phyloP scores from a whole-genome alignment of 768 basidiomycete species.

The Dentipellis sp. region DNA sequence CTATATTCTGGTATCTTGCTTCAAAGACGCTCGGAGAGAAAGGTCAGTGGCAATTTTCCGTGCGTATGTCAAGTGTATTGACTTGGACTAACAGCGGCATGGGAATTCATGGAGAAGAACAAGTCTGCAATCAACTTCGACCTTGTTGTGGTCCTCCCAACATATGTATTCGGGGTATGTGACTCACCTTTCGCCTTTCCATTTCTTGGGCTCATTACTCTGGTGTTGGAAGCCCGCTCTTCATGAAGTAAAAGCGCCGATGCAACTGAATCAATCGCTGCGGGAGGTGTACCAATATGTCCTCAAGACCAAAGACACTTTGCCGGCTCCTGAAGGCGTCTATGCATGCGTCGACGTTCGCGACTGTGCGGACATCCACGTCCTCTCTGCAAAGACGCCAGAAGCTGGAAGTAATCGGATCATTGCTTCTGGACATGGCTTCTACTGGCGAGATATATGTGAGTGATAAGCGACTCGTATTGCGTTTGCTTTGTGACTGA shows the following conservation, averaged over 20 bases:
- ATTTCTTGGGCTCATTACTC: not conserved
- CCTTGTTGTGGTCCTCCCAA: slow-evolving; percentile 25
- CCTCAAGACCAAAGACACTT: not conserved
- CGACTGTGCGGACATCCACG: not conserved
- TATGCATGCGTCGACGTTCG: slow-evolving; percentile 1
- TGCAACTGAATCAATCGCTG: not conserved
- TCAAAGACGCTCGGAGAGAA: slow-evolving; percentile 27
- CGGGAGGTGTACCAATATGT: not conserved
- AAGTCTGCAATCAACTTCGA: slow-evolving; percentile 21
- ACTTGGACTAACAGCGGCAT: slow-evolving; percentile 18
- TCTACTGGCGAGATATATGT: too few relatives aligned
- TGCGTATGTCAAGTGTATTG: not conserved
- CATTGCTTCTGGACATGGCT: not conserved
- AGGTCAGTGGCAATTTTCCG: slow-evolving; percentile 16
- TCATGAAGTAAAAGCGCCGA: not conserved
- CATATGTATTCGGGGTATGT: slow-evolving; percentile 17
- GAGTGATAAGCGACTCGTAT: too few relatives aligned
- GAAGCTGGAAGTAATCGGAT: not conserved
- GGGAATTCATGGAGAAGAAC: slow-evolving; percentile 22
- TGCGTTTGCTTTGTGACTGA: too few relatives aligned
- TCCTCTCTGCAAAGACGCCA: not conserved
- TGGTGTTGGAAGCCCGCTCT: not conserved
- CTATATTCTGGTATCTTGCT: slow-evolving; percentile 19
- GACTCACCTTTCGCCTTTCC: not conserved
- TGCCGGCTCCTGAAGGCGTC: not conserved